phyloP scores from a whole-genome alignment of 2,329 filamentous ascomycete genomes.

The Botrytis fabae region DNA sequence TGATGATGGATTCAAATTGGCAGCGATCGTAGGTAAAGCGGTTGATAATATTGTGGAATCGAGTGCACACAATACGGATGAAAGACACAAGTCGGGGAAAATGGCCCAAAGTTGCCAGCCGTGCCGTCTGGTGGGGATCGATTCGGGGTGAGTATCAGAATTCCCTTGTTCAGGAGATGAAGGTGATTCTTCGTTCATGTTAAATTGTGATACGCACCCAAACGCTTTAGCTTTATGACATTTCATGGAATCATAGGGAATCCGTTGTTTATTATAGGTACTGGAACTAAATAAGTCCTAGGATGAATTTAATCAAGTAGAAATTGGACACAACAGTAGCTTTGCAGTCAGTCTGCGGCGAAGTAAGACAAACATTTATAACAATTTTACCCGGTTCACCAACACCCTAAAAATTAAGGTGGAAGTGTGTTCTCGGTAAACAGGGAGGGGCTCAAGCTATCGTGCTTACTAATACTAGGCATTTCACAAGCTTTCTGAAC shows the following conservation, averaged over 20 bases:
- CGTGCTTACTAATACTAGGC: neutral
- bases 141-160: neutral
- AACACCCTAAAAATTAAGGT: neutral
- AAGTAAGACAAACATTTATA: neutral
- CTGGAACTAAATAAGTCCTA: neutral
- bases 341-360: neutral
- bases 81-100: conserved; percentile 6
- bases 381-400: neutral
- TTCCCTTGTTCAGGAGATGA: neutral
- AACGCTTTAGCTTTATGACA: fast-evolving
- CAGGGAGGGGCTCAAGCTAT: neutral
- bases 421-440: neutral
- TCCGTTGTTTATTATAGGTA: neutral
- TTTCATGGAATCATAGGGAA: neutral
- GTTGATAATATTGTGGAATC: conserved; percentile 14
- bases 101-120: conserved; percentile 18
- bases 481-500: too few relatives aligned
- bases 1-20: neutral
- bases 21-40: conserved; percentile 14
- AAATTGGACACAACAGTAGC: neutral
- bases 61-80: conserved; percentile 15
- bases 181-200: neutral
- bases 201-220: neutral
- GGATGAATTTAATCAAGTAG: neutral
- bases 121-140: neutral